phyloP scores from a whole-genome alignment of 2,329 filamentous ascomycete genomes.

The Phaeosphaeriaceae sp. region DNA sequence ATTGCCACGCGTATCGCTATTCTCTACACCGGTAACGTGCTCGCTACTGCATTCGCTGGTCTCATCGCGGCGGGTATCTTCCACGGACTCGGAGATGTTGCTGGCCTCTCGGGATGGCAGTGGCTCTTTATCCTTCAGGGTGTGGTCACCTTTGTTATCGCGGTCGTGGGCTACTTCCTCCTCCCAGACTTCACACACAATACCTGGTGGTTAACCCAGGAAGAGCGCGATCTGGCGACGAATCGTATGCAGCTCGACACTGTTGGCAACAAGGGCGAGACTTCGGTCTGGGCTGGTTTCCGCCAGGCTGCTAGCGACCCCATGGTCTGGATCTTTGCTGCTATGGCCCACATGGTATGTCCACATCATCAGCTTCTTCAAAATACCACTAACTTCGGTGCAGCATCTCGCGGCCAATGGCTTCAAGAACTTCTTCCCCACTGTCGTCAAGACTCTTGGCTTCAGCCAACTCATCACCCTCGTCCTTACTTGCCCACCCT shows the following conservation, averaged over 20 bases:
- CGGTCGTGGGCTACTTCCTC: conserved; percentile 49
- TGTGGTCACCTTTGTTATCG: conserved; percentile 41
- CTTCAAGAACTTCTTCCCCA: conserved; percentile 58
- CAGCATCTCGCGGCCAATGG: conserved; percentile 34
- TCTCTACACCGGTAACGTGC: conserved; percentile 51
- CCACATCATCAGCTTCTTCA: no score
- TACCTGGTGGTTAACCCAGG: conserved; percentile 56
- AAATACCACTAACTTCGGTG: neutral
- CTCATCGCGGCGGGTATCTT: conserved; percentile 51
- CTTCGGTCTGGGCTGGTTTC: conserved; percentile 58
- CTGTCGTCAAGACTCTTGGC: conserved; percentile 59
- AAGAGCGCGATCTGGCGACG: conserved; percentile 52
- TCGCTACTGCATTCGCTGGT: conserved; percentile 53
- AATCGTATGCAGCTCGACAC: conserved; percentile 56
- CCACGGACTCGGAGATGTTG: conserved; percentile 31
- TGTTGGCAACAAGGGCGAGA: conserved; percentile 55
- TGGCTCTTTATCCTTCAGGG: conserved; percentile 44
- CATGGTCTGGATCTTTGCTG: conserved; percentile 52
- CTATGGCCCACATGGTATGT: conserved; percentile 39
- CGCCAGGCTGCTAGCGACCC: conserved; percentile 60
- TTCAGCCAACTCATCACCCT: conserved; percentile 60
- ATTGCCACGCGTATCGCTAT: conserved; percentile 61
- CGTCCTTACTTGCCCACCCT: conserved; percentile 53
- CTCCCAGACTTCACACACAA: conserved; percentile 50
- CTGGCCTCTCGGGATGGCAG: conserved; percentile 32